Evolutionary conservation across 2,329 filamentous ascomycete genomes (phyloP).

Genomic region (Scedosporium boydii): DNA sequence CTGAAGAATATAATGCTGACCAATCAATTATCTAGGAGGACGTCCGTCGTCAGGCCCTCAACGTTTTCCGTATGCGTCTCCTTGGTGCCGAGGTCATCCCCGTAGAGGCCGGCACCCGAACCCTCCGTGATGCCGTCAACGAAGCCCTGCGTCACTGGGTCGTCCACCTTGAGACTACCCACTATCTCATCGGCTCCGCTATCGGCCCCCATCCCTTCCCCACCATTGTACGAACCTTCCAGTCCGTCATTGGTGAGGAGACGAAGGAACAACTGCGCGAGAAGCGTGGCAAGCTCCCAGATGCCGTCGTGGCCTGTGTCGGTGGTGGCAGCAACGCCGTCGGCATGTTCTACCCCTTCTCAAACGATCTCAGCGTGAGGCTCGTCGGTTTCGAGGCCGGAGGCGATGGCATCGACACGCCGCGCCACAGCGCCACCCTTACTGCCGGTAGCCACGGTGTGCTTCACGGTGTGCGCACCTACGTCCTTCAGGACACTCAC

Average conservation of each 20-base stretch:
- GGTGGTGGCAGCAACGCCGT: constrained; percentile 91
- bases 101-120: constrained; percentile 81
- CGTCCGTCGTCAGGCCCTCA: constrained; percentile 88
- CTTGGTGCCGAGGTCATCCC: constrained; percentile 88
- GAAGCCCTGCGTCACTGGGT: constrained; percentile 94
- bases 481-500: constrained; percentile 84
- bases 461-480: constrained; percentile 90
- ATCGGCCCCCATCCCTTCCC: constrained; percentile 98
- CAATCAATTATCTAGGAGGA: constrained; percentile 43
- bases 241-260: constrained; percentile 91
- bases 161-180: constrained; percentile 80
- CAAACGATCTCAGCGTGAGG: constrained; percentile 74
- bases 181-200: constrained; percentile 96
- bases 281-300: constrained; percentile 79
- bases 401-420: constrained; percentile 82
- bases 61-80: constrained; percentile 97
- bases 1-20: too few species aligned
- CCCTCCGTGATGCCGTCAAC: constrained; percentile 82
- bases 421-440: constrained; percentile 79
- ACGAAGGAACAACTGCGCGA: constrained; percentile 86
- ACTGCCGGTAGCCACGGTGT: constrained; percentile 83
- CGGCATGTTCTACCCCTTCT: constrained; percentile 98
- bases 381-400: constrained; percentile 91
- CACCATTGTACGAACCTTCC: constrained; percentile 94
- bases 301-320: constrained; percentile 93